Base-by-base conservation (phyloP, 129 eudicot genomes). In the Centaurea solstitialis region DNA sequence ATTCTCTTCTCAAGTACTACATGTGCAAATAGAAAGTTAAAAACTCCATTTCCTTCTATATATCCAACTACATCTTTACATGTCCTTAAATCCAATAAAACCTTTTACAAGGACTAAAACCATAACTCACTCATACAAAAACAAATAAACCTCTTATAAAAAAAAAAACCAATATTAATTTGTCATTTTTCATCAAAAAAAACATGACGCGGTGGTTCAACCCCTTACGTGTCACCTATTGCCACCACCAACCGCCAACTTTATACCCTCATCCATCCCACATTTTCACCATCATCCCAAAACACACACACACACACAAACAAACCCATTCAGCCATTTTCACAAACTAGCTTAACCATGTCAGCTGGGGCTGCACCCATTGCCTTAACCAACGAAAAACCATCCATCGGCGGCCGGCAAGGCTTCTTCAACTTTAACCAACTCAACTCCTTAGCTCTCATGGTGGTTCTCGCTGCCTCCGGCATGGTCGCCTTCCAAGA, bases 291-390 rank as follows among this genome's bases (percentile, higher is more conserved):
- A 23, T 0, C 2, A 26, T 67, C 11, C 74, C 1, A 76, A 35
- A 12, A 4, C 38, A 53, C 6, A n/a, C n/a, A n/a, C n/a, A n/a
- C 7, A 50, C 12, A 26, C 30, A 1, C 1, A 26, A 26, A 1
- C 62, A 33, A 59, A 57, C 3, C 70, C 10, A n/a, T 26, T 15
- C 18, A 50, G 9, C 39, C 20, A 68, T 23, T 78, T n/a, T n/a
- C n/a, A n/a, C n/a, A n/a, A n/a, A n/a, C n/a, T n/a, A n/a, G n/a
- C n/a, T n/a, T n/a, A n/a, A 87, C 82, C 26, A 92, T 92, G 94
- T 89, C 97, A 20, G 94, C 91, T 70, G 94, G 97, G 3, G 91
- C 88, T n/a, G 94, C 81, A 47, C 76, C 68, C 24, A 43, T 53
- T 9, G 30, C 85, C 38, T 47, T 73, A 79, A 83, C 79, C 53